Conservation (phyloP, 2,329 filamentous ascomycete genomes). For the Aspergillus neoniger region DNA sequence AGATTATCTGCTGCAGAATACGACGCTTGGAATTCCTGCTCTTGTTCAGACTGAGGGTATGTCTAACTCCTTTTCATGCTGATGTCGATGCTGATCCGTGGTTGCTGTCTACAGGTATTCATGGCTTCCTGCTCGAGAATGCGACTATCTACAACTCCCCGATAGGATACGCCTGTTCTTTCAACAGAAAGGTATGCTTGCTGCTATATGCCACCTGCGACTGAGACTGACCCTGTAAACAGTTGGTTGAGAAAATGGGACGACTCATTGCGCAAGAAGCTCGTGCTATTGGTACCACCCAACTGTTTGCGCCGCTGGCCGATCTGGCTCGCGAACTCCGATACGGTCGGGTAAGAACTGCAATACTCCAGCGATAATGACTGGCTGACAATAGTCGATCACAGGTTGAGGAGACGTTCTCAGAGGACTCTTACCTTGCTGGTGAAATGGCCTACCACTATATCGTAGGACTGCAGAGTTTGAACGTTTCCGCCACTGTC, state of each 20-base stretch:
- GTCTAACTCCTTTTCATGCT: neutral
- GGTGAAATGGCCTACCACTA: slow-evolving; percentile 68
- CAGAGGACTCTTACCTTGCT: slow-evolving; percentile 68
- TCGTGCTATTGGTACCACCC: slow-evolving; percentile 68
- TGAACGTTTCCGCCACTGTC: slow-evolving; percentile 69
- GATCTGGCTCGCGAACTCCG: slow-evolving; percentile 72
- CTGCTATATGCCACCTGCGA: too few relatives aligned
- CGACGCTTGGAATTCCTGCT: slow-evolving; percentile 69
- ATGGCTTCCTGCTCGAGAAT: slow-evolving; percentile 70
- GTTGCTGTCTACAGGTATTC: slow-evolving; percentile 50
- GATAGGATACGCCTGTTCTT: slow-evolving; percentile 71
- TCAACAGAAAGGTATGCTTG: slow-evolving; percentile 56
- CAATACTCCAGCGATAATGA: neutral
- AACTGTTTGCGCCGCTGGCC: slow-evolving; percentile 70
- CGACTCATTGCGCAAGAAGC: slow-evolving; percentile 66
- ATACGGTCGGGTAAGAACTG: slow-evolving; percentile 59
- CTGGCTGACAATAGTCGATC: neutral
- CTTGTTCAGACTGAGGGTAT: slow-evolving; percentile 70
- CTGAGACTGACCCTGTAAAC: neutral
- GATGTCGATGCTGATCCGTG: neutral
- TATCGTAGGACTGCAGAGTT: slow-evolving; percentile 63
- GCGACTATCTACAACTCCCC: slow-evolving; percentile 79
- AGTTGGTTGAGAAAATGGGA: slow-evolving; percentile 67
- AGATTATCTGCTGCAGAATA: slow-evolving; percentile 68
- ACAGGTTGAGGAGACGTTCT: slow-evolving; percentile 68